phyloP scores from a whole-genome alignment of 1,284 basidiomycete genomes.

The Phellopilus nigrolimitatus region DNA sequence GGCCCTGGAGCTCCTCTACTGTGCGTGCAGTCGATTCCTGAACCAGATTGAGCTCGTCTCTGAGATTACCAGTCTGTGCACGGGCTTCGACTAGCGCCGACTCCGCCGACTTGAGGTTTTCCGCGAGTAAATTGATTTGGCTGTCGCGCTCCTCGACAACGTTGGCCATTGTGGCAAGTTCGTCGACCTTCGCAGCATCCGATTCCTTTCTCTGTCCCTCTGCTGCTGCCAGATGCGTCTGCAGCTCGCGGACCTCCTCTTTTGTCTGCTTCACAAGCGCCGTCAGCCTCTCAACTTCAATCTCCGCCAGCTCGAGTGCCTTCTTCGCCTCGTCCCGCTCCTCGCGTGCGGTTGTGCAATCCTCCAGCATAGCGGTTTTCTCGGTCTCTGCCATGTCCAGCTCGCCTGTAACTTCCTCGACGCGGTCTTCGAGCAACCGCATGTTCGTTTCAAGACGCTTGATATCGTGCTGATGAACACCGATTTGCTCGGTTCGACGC shows the following conservation, averaged over 20 bases:
- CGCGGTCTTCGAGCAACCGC: slow-evolving; percentile 63
- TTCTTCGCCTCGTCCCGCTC: slow-evolving; percentile 57
- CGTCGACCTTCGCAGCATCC: slow-evolving; percentile 26
- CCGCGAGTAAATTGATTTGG: slow-evolving; percentile 4
- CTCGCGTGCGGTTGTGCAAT: slow-evolving; percentile 68
- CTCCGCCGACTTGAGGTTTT: not conserved
- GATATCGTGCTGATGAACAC: slow-evolving; percentile 70
- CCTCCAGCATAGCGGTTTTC: slow-evolving; percentile 75
- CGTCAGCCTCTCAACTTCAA: slow-evolving; percentile 54
- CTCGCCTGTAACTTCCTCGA: slow-evolving; percentile 61
- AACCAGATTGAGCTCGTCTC: not conserved
- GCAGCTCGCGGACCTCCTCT: slow-evolving; percentile 22
- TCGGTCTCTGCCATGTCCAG: slow-evolving; percentile 57
- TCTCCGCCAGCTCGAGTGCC: slow-evolving; percentile 37
- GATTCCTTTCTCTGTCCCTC: slow-evolving; percentile 33
- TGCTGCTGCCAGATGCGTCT: slow-evolving; percentile 28
- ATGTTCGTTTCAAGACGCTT: slow-evolving; percentile 67
- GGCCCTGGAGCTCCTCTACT: not conserved
- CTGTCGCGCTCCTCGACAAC: slow-evolving; percentile 9
- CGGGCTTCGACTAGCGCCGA: not conserved
- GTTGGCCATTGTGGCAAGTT: not conserved
- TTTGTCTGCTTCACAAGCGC: slow-evolving; percentile 31
- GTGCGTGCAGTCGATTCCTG: not conserved
- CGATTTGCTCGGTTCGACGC: slow-evolving; percentile 63
- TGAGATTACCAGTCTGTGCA: not conserved